A percentile compares a stretch with the other conserved stretches of the same genome.
Evolutionary conservation across 352 stramenopile species (phyloP).

Genomic region (Plasmopara viticola): DNA sequence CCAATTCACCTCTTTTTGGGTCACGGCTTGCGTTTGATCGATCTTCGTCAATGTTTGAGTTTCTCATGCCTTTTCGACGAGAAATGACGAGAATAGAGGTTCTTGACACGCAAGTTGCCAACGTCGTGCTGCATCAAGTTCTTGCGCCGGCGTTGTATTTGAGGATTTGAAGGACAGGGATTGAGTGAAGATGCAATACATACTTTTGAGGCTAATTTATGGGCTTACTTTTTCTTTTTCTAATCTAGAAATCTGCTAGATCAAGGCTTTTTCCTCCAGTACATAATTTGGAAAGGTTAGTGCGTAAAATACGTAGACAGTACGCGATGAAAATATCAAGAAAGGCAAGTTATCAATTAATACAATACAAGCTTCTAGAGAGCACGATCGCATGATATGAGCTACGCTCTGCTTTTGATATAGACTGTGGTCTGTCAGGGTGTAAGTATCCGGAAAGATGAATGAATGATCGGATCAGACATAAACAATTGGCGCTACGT

Average conservation of each 20-base stretch:
- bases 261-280: too few species aligned
- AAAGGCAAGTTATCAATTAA: too few species aligned
- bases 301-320: background rate
- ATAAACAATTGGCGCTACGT: too few species aligned
- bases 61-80: slow-evolving; percentile 12
- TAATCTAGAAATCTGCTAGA: too few species aligned
- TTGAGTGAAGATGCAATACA: slow-evolving; percentile 14
- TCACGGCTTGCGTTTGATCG: slow-evolving; percentile 1
- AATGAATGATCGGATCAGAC: too few species aligned
- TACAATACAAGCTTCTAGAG: too few species aligned
- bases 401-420: too few species aligned
- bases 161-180: background rate
- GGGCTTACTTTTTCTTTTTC: too few species aligned
- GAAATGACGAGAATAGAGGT: slow-evolving; percentile 6
- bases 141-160: slow-evolving; percentile 1
- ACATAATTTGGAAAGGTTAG: background rate
- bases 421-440: too few species aligned
- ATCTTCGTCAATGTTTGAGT: slow-evolving; percentile 13
- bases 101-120: slow-evolving; percentile 9
- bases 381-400: too few species aligned
- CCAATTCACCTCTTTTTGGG: background rate
- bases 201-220: slow-evolving; percentile 14
- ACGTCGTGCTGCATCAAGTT: slow-evolving; percentile 3
- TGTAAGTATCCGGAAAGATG: too few species aligned
- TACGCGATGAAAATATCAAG: too few species aligned